Conservation (phyloP, 495 filamentous ascomycete genomes). For the Poronia punctata region DNA sequence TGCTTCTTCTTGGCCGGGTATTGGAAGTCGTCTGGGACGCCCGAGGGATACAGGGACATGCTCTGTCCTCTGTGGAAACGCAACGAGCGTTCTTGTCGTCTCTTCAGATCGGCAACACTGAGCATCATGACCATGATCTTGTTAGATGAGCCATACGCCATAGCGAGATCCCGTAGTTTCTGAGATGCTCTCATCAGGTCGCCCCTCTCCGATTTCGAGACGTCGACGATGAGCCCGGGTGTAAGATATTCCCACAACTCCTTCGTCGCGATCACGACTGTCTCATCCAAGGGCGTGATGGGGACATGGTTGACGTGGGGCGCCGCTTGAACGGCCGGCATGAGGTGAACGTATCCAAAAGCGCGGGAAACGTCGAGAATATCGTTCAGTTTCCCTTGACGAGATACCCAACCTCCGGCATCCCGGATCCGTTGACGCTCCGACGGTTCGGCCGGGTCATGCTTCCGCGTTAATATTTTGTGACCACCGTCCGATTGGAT, state of each 20-base stretch:
- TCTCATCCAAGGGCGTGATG: conserved; percentile 85
- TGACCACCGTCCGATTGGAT: conserved; percentile 79
- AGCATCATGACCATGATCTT: conserved; percentile 99
- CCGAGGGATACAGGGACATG: conserved; percentile 72
- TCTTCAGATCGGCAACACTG: conserved; percentile 82
- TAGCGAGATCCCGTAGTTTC: conserved; percentile 88
- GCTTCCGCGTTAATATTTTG: conserved; percentile 76
- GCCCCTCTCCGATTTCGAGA: conserved; percentile 69
- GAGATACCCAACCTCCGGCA: conserved; percentile 90
- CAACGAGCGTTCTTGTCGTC: conserved; percentile 57
- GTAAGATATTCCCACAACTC: conserved; percentile 93
- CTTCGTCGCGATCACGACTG: conserved; percentile 81
- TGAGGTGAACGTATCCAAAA: conserved; percentile 88
- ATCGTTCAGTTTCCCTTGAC: conserved; percentile 91
- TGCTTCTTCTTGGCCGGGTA: conserved; percentile 54
- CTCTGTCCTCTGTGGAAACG: conserved; percentile 63
- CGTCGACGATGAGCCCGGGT: conserved; percentile 83
- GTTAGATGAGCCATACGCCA: conserved; percentile 83
- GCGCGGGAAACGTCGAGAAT: conserved; percentile 83
- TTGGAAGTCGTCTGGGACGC: conserved; percentile 57
- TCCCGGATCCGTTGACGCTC: conserved; percentile 88
- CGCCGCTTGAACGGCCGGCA: conserved; percentile 88
- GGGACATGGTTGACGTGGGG: conserved; percentile 73
- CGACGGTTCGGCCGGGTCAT: conserved; percentile 77
- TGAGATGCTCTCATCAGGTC: conserved; percentile 97